Evolutionary conservation across 805 yeast genomes (phyloP).

Genomic region (Citeromyces matritensis): DNA sequence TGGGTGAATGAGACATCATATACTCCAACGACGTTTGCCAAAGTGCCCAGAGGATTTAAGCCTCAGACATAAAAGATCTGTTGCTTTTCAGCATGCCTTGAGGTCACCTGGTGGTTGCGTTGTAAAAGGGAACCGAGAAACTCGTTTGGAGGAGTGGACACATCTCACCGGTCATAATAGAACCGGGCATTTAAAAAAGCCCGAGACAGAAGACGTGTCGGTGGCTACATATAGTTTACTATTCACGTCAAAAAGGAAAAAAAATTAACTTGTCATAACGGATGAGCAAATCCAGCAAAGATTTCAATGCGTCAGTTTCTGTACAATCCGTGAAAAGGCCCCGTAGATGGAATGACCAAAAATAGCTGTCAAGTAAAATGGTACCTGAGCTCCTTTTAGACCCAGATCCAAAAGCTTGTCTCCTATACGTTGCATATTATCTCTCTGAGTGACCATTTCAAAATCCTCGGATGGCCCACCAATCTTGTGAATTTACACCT

Average conservation of each 20-base stretch:
- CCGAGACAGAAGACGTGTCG: conserved; percentile 92
- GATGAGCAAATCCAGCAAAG: conserved; percentile 75
- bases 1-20: neutral
- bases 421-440: conserved; percentile 89
- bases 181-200: too few relatives aligned
- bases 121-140: too few relatives aligned
- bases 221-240: conserved; percentile 93
- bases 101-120: too few relatives aligned
- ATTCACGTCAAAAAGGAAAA: conserved; percentile 80
- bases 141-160: too few relatives aligned
- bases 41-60: too few relatives aligned
- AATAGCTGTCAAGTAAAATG: conserved; percentile 84
- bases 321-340: conserved; percentile 87
- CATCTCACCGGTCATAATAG: too few relatives aligned
- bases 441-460: conserved; percentile 87
- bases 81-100: too few relatives aligned
- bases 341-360: conserved; percentile 94
- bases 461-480: conserved; percentile 93
- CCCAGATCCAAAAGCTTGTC: conserved; percentile 87
- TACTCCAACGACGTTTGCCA: neutral
- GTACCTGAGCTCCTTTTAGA: conserved; percentile 78
- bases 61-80: too few relatives aligned
- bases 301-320: conserved; percentile 73
- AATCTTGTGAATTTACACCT: conserved; percentile 87
- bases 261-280: conserved; percentile 85